Conservation (phyloP, 2,329 filamentous ascomycete species). For the Fusarium kyushuense region DNA sequence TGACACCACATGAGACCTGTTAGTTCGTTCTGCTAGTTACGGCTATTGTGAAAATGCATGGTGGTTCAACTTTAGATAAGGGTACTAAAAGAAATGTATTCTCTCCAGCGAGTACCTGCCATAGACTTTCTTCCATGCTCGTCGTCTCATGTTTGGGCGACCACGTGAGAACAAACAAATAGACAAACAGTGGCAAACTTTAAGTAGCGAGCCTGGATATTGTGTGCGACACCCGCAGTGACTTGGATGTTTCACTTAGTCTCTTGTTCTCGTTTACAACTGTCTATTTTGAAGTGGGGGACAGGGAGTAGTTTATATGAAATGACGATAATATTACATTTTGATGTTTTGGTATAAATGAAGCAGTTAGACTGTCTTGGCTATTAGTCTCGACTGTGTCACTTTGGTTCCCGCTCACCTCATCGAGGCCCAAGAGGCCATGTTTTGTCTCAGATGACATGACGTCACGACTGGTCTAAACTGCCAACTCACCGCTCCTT, state of each 20-base stretch:
- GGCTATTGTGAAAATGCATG: background rate
- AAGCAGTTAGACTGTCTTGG: background rate
- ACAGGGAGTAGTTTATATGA: no score
- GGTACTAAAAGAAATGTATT: background rate
- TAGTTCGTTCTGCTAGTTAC: background rate
- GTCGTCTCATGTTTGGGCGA: background rate
- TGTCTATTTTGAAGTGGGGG: background rate
- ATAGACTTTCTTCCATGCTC: background rate
- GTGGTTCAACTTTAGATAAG: no score
- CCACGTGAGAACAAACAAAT: background rate
- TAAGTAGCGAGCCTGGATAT: background rate
- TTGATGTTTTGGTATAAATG: background rate
- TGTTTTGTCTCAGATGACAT: background rate
- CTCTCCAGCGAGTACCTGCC: background rate
- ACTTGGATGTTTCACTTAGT: background rate
- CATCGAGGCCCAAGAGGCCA: background rate
- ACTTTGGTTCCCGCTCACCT: background rate
- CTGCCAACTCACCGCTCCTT: background rate
- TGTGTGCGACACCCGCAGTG: background rate
- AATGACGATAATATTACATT: no score
- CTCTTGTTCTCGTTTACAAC: background rate
- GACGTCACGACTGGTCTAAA: background rate
- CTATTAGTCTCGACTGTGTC: background rate
- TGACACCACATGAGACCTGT: conserved; percentile 1
- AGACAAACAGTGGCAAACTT: background rate